Conservation (phyloP, 495 filamentous ascomycete genomes). For the Eremomyces bilateralis region DNA sequence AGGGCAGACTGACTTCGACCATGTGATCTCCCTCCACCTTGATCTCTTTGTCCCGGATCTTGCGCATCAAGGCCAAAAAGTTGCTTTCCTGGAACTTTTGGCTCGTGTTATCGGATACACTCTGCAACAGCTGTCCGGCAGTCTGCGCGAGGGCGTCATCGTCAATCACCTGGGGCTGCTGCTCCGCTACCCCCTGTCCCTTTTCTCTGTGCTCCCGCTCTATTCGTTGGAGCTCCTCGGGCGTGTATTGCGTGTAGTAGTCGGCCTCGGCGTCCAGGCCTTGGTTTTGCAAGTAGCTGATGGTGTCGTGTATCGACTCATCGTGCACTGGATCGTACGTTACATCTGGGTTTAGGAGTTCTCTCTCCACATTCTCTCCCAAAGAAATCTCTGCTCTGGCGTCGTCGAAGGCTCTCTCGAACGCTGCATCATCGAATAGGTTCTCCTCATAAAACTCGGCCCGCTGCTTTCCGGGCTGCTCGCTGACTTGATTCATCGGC, state of each 20-base stretch:
- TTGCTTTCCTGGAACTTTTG: constrained; percentile 59
- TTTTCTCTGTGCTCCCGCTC: neutral
- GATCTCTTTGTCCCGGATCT: constrained; percentile 19
- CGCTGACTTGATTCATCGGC: constrained; percentile 3
- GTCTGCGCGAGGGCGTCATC: constrained; percentile 48
- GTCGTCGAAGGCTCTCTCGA: constrained; percentile 37
- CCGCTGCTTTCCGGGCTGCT: constrained; percentile 1
- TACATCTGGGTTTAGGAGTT: too few relatives aligned
- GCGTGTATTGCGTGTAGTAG: neutral
- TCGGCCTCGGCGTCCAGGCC: neutral
- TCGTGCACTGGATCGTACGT: neutral
- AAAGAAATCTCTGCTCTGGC: too few relatives aligned
- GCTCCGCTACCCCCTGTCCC: too few relatives aligned
- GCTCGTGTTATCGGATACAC: constrained; percentile 40
- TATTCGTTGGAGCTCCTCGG: neutral
- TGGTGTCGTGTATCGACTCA: neutral
- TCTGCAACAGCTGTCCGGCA: constrained; percentile 49
- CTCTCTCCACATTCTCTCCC: too few relatives aligned
- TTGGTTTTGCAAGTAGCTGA: neutral
- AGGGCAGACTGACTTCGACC: constrained; percentile 17
- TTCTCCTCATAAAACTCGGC: constrained; percentile 6
- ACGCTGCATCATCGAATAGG: constrained; percentile 37
- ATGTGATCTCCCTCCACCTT: constrained; percentile 21
- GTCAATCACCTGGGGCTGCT: constrained; percentile 18
- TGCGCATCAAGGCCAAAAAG: constrained; percentile 57